Conservation (phyloP, 176 grass and related monocot species). For the Calamus simplicifolius region DNA sequence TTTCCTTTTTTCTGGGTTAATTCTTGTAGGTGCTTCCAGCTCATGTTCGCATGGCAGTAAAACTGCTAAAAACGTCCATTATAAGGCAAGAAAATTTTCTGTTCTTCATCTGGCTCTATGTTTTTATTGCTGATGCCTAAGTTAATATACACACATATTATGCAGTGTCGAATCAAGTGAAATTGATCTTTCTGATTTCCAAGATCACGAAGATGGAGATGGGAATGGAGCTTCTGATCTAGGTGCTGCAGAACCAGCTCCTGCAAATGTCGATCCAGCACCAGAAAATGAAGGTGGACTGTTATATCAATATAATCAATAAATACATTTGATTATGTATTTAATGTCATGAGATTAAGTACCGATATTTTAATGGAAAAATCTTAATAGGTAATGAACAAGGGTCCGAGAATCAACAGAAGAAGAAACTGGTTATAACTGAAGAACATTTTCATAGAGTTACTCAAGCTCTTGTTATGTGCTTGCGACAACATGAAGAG, state of each 20-base stretch:
- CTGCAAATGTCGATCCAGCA: conserved; percentile 22
- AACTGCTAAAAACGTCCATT: conserved; percentile 95
- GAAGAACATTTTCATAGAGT: conserved; percentile 92
- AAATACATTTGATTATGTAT: too few species aligned
- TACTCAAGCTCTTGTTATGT: conserved; percentile 87
- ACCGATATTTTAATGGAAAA: conserved; percentile 24
- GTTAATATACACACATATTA: neutral
- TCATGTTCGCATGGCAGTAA: conserved; percentile 86
- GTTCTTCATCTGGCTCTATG: neutral
- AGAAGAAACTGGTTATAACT: conserved; percentile 79
- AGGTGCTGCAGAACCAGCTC: conserved; percentile 27
- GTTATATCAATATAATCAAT: neutral
- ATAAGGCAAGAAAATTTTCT: conserved; percentile 44
- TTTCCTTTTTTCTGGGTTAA: too few species aligned
- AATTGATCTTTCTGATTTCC: conserved; percentile 96
- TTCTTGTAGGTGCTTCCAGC: conserved; percentile 59
- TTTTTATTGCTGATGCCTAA: neutral
- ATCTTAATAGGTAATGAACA: conserved; percentile 30
- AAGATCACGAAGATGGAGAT: conserved; percentile 48
- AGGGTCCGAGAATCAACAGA: conserved; percentile 28
- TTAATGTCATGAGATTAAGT: too few species aligned
- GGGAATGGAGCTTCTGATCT: conserved; percentile 21
- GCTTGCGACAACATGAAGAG: conserved; percentile 57
- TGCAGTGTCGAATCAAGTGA: conserved; percentile 98
- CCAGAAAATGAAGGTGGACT: conserved; percentile 42